Evolutionary conservation across 148 eudicot genomes (phyloP).

Genomic region (Nepenthes gracilis): DNA sequence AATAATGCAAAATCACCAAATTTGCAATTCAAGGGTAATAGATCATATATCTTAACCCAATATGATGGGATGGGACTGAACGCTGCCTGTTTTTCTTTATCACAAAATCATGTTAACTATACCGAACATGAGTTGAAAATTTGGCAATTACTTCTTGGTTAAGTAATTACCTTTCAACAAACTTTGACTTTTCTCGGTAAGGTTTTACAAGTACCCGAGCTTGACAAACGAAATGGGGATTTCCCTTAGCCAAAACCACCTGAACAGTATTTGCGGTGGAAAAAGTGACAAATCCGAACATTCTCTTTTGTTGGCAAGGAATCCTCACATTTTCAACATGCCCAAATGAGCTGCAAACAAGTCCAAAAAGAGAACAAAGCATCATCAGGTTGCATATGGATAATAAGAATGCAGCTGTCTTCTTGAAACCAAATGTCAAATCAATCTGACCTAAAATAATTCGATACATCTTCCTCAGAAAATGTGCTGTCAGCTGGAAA

Average conservation of each 20-base stretch:
- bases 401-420: no score
- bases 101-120: not conserved
- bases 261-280: slow-evolving; percentile 36
- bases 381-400: no score
- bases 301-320: slow-evolving; percentile 64
- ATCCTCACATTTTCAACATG: slow-evolving; percentile 66
- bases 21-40: no score
- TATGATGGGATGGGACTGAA: no score
- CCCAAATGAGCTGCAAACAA: slow-evolving; percentile 35
- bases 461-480: slow-evolving; percentile 47
- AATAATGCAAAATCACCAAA: no score
- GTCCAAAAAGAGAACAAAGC: not conserved
- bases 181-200: slow-evolving; percentile 46
- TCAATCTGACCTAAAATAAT: slow-evolving; percentile 39
- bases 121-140: not conserved
- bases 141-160: not conserved
- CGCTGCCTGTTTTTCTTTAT: no score
- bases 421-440: not conserved
- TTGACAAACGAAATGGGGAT: slow-evolving; percentile 60
- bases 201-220: slow-evolving; percentile 74
- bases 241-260: slow-evolving; percentile 37
- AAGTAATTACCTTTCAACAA: slow-evolving; percentile 34
- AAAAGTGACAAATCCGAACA: slow-evolving; percentile 73
- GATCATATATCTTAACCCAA: no score
- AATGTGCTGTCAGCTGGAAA: slow-evolving; percentile 65